Percentiles rank a stretch among this genome's conserved stretches.
phyloP scores from a whole-genome alignment of 192 early-diverging fungal genomes.

The Entophlyctis luteolus region DNA sequence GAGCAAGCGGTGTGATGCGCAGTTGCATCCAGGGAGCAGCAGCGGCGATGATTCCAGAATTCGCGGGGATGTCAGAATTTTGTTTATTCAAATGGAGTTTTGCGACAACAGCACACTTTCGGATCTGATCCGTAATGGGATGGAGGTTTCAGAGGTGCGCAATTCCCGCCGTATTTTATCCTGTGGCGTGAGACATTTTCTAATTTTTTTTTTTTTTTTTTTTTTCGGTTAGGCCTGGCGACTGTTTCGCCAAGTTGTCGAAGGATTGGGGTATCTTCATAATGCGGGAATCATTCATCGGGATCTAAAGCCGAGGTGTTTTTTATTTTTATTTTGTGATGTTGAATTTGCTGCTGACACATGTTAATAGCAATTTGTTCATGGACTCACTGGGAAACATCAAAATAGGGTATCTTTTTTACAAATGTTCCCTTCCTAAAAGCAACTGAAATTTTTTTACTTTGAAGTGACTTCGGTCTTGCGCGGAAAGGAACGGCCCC shows the following conservation, averaged over 20 bases:
- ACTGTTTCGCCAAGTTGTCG: slow-evolving; percentile 83
- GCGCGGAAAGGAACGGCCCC: slow-evolving; percentile 35
- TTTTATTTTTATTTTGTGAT: neutral
- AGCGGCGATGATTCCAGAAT: neutral
- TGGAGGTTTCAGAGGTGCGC: slow-evolving; percentile 63
- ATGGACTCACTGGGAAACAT: slow-evolving; percentile 43
- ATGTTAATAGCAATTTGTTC: slow-evolving; percentile 24
- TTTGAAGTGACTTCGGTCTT: slow-evolving; percentile 77
- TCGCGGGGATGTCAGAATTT: slow-evolving; percentile 9
- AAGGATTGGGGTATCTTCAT: slow-evolving; percentile 87
- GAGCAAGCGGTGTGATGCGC: neutral
- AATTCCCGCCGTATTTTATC: too few species aligned
- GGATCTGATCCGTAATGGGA: slow-evolving; percentile 72
- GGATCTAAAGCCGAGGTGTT: slow-evolving; percentile 76
- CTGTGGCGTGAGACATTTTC: neutral
- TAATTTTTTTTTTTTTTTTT: neutral
- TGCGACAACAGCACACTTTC: slow-evolving; percentile 89
- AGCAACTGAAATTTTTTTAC: too few species aligned
- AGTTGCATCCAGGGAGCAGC: neutral
- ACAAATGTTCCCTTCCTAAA: too few species aligned
- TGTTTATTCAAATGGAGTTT: slow-evolving; percentile 99
- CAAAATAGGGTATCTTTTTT: too few species aligned
- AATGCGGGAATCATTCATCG: slow-evolving; percentile 78
- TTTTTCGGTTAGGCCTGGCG: slow-evolving; percentile 60
- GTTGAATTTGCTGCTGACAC: neutral